These are phyloP conservation scores for Catenaria anguillulae DNA, from an alignment of 371 early-diverging fungal species.

Conservation along the genomic window DNA sequence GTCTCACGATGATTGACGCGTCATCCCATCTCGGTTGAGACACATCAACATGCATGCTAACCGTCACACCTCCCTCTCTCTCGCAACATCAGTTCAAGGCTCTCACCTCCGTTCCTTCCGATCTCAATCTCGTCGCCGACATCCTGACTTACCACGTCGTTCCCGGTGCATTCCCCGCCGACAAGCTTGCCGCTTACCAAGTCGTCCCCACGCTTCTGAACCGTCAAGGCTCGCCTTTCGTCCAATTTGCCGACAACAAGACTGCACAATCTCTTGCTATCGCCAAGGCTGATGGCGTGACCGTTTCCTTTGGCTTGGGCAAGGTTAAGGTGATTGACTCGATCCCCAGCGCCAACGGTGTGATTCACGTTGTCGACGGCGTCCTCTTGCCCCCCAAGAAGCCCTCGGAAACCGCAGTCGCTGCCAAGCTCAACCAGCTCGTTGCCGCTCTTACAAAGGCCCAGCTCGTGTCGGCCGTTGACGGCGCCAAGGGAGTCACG, in stretches of 20 bases:
- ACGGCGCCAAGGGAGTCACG: constrained; percentile 6
- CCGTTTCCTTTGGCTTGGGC: not conserved
- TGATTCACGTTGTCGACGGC: not conserved
- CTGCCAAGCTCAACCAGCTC: constrained; percentile 1
- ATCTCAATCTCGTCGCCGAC: not conserved
- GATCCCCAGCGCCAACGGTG: not conserved
- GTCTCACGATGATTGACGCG: too few relatives aligned
- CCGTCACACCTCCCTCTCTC: too few relatives aligned
- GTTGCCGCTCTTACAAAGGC: not conserved
- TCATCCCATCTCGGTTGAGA: too few relatives aligned
- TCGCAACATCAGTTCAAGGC: too few relatives aligned
- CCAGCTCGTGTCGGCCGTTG: constrained; percentile 19
- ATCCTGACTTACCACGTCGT: constrained; percentile 1
- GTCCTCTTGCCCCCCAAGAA: not conserved
- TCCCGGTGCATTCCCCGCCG: not conserved
- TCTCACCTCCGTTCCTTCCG: not conserved
- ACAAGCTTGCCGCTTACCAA: not conserved
- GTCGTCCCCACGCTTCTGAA: constrained; percentile 1
- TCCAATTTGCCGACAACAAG: not conserved
- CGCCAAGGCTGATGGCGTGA: not conserved
- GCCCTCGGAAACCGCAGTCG: not conserved
- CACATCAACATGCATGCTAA: too few relatives aligned
- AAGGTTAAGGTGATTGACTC: not conserved
- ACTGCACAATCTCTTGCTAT: not conserved
- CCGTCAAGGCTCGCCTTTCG: not conserved